Percentiles rank a stretch among this genome's conserved stretches.
These are phyloP conservation scores for Syncephalastrum sp. DNA, from an alignment of 371 early-diverging fungal genomes.

Conservation along the genomic window DNA sequence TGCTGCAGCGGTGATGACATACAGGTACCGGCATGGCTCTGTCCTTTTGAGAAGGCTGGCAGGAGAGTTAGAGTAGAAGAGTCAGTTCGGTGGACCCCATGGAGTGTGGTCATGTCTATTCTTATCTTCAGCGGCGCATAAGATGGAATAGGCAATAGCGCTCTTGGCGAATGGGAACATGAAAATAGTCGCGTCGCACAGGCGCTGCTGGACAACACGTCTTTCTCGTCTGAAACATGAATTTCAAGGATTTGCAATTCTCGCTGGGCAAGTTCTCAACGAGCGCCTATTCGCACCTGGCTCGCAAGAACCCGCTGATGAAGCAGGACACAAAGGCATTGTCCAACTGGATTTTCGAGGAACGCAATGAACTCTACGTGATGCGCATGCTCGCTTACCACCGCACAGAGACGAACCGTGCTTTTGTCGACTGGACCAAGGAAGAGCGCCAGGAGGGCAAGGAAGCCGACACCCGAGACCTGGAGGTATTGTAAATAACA, in stretches of 20 bases:
- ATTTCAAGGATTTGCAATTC: constrained; percentile 45
- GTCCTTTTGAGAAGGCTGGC: no score
- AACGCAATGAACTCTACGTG: constrained; percentile 36
- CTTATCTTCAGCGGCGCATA: no score
- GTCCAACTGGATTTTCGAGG: constrained; percentile 44
- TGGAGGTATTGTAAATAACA: constrained; percentile 21
- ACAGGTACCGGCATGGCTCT: no score
- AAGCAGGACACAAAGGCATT: constrained; percentile 42
- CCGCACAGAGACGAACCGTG: constrained; percentile 29
- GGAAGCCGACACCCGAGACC: constrained; percentile 26
- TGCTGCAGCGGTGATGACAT: no score
- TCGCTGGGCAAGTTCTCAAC: constrained; percentile 41
- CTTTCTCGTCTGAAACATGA: constrained; percentile 21
- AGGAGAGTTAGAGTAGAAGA: no score
- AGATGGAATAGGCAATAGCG: no score
- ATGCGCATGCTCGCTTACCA: constrained; percentile 38
- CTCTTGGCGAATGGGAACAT: no score
- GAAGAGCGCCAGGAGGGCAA: constrained; percentile 28
- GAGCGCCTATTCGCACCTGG: constrained; percentile 41
- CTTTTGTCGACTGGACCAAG: constrained; percentile 33
- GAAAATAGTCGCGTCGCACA: no score
- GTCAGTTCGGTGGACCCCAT: no score
- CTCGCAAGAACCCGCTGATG: constrained; percentile 41
- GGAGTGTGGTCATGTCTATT: no score
- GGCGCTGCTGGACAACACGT: no score